A percentile compares a stretch with the other conserved stretches of the same genome.
phyloP scores from a whole-genome alignment of 2,329 filamentous ascomycete species.

The Penicillium fuscoglaucum region DNA sequence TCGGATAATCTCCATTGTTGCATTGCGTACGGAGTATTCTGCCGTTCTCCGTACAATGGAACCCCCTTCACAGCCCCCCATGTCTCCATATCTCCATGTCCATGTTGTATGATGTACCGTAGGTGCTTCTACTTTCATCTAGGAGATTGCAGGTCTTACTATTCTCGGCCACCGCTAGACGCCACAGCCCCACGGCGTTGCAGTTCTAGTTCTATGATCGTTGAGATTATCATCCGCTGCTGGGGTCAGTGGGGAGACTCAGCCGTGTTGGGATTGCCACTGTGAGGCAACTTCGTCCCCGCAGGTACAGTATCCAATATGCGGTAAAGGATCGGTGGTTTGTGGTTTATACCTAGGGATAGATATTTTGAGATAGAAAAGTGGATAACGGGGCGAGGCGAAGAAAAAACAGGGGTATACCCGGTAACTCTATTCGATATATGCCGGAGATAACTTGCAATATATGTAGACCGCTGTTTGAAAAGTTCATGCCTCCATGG shows the following conservation, averaged over 20 bases:
- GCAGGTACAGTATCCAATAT: neutral
- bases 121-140: neutral
- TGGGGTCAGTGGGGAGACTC: neutral
- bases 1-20: neutral
- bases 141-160: neutral
- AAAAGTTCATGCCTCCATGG: neutral
- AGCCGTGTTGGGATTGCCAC: constrained; percentile 14
- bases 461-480: too few relatives aligned
- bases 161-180: constrained; percentile 1
- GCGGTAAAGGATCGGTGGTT: neutral
- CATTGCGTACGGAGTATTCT: too few relatives aligned
- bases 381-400: neutral
- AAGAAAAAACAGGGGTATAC: neutral
- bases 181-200: constrained; percentile 18
- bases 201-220: neutral
- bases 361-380: neutral
- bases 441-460: neutral
- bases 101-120: neutral
- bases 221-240: neutral
- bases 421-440: neutral
- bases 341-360: neutral
- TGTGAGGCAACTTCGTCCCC: constrained; percentile 11
- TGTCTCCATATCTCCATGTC: neutral
- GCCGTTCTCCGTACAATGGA: neutral
- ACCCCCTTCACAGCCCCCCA: neutral